Evolutionary conservation across 2,329 filamentous ascomycete genomes (phyloP), one percentile per base, ranked within the genome.

Genomic region (Fusarium transvaalense): DNA sequence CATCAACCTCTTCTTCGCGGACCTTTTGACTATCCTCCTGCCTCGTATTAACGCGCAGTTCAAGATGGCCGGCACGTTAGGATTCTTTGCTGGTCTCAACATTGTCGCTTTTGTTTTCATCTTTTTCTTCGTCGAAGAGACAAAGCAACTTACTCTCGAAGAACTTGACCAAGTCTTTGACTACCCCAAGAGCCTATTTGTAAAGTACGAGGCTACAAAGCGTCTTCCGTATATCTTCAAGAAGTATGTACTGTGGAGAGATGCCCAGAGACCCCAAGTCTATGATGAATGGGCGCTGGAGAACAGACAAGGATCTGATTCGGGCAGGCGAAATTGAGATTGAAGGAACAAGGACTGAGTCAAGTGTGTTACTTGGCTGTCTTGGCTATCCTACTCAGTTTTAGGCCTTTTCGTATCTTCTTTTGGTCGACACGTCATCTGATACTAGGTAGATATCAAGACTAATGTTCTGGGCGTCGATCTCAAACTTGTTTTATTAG

Each of bases 1-100:
- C 4, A 80, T 82, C 25, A 85, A 85, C 64, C 76, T 85, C 4
- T 75, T 82, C 31, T 84, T 85, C 56, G 82, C 82, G 0, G 82
- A 82, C 2, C 71, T 85, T 0, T 69, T 85, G 1, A 80, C 82
- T 14, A 76, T 85, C 13, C 78, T 80, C 17, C 84, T 78, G 27
- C 82, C 79, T 1, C 73, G 73, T 43, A 71, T 78, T 15, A 70
- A 76, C 17, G 59, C 57, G 2, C 61, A 47, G 0, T 60, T 71
- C 23, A 72, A 70, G 6, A 76, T 79, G 15, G 72, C 71, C 5
- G 82, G 81, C 1, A 77, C 78, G 0, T 71, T 78, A 61, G 79
- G 78, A 1, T 78, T 83, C 68, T 84, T 84, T 56, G 81, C 81
- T 0, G 82, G 78, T 1, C 78, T 84, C 41, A 84, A 84, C 62